Evolutionary conservation across 768 basidiomycete species (phyloP), one percentile per base, ranked within the genome.

Genomic region (Pisolithus orientalis): DNA sequence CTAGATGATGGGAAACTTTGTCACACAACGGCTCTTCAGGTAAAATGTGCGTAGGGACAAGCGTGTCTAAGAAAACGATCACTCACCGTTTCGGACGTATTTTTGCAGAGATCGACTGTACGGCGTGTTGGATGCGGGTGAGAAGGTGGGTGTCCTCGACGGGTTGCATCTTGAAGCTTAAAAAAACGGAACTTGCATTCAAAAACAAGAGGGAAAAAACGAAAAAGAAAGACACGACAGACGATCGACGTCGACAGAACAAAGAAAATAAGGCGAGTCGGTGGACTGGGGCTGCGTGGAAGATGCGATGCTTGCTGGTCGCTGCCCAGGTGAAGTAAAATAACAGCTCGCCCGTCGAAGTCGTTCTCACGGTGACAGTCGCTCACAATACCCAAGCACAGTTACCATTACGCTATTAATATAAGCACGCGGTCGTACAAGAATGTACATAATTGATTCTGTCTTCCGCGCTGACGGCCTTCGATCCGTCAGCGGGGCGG

Each of bases 11-110:
- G 28, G 13, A 32, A 32, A 27, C 27, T 9, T 39, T 11, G 50
- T 64, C 54, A 59, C 21, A 25, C 42, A 27, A 29, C 25, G 29
- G 45, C 14, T 28, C 25, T 4, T 14, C 11, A 8, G 6, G 24
- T 16, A 1, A 5, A 9, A 27, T 13, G 3, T 28, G 16, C 17
- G 27, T 6, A 27, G 27, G 25, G 2, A 44, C 46, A 27, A 16
- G 46, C 24, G 29, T 6, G 16, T 21, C 13, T 11, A 17, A 14
- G 39, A 42, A 7, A 17, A 27, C n/a, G 27, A 13, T 8, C 34
- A 43, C 67, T 51, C 45, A 67, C 65, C 45, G 55, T 46, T 44
- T 60, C 46, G 60, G 21, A 16, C 6, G 56, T 16, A 63, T 14
- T 43, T 42, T 69, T 8, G 52, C 16, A 16, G 63, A 52, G n/a